Base-by-base conservation (phyloP, 2,329 filamentous ascomycete species). In the Paraphaeosphaeria sporulosa region DNA sequence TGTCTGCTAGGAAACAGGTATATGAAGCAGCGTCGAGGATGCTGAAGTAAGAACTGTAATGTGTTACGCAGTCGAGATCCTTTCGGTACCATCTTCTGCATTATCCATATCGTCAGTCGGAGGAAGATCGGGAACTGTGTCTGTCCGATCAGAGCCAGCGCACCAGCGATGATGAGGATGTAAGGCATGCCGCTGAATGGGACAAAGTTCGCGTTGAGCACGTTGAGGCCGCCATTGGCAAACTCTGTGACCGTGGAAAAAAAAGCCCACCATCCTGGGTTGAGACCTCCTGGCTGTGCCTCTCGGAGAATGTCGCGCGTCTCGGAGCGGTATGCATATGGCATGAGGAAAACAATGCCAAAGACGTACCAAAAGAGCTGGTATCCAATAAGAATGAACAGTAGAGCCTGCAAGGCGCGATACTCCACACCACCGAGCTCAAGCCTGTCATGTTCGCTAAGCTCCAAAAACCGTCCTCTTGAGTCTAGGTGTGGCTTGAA, bases 11-110 rank as follows among this genome's bases (percentile, higher is more conserved):
- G 87, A 64, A 91, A 91, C 1, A 92, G 78, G 23, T 87, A 86
- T 0, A 87, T 89, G 67, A 87, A 89, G 65, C 86, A 89, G 7
- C 87, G 79, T 48, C 87, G 81, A 0, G 87, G 88, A 70, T 90
- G 86, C 54, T 89, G 83, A 12, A 90, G 81, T 0, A 90, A 77
- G 63, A 89, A 90, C 1, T 78, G 74, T 0, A 89, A 74, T 0
- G 84, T 83, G 38, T 83, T 81, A 1, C 76, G 74, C 50, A 79
- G 79, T 0, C 79, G 60, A 9, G 71, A 73, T 52, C 73, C 56
- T 4, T 77, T 70, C 0, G 84, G 82, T 0, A 79, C 70, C 3
- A 82, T 55, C 64, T 83, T 86, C 63, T 83, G 86, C 66, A 84
- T 81, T 7, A 71, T 73, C 86, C 86, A 90, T 40, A 90, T 82